Evolutionary conservation across 257 asterid genomes (phyloP).

Genomic region (Gardenia jasminoides): DNA sequence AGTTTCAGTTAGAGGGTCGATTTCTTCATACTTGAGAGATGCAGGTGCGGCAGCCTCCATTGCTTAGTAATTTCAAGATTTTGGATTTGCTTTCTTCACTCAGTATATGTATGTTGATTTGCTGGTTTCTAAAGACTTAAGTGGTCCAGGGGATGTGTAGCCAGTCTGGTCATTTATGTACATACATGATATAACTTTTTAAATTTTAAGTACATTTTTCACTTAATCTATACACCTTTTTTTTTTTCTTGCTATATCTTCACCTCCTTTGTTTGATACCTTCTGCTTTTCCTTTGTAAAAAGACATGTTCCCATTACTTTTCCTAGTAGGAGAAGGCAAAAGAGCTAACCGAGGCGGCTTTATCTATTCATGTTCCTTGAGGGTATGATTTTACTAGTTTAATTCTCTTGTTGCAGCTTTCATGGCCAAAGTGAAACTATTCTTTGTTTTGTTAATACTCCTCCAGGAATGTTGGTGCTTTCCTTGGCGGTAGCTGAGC

Average conservation of each 20-base stretch:
- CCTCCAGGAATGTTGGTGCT: background rate
- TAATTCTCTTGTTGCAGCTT: background rate
- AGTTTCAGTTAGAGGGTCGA: slow-evolving; percentile 51
- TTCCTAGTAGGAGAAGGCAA: slow-evolving; percentile 4
- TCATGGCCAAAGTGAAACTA: background rate
- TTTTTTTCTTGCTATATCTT: background rate
- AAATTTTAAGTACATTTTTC: background rate
- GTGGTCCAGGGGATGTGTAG: background rate
- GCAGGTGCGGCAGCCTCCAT: slow-evolving; percentile 35
- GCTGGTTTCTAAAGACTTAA: background rate
- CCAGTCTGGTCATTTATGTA: background rate
- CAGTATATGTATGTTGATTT: background rate
- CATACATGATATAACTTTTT: slow-evolving; percentile 12
- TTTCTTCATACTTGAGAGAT: slow-evolving; percentile 31
- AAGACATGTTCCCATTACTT: background rate
- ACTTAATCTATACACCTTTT: slow-evolving; percentile 21
- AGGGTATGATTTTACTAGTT: background rate
- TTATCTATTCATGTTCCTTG: background rate
- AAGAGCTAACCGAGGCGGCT: background rate
- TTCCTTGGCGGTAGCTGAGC: background rate
- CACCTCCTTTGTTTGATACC: slow-evolving; percentile 1
- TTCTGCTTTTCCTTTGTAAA: background rate
- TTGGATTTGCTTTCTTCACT: background rate
- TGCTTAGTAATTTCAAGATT: background rate
- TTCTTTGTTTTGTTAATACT: slow-evolving; percentile 3